A percentile compares a stretch with the other conserved stretches of the same genome.
phyloP scores from a whole-genome alignment of 352 stramenopile genomes.

The Phytophthora multivora region DNA sequence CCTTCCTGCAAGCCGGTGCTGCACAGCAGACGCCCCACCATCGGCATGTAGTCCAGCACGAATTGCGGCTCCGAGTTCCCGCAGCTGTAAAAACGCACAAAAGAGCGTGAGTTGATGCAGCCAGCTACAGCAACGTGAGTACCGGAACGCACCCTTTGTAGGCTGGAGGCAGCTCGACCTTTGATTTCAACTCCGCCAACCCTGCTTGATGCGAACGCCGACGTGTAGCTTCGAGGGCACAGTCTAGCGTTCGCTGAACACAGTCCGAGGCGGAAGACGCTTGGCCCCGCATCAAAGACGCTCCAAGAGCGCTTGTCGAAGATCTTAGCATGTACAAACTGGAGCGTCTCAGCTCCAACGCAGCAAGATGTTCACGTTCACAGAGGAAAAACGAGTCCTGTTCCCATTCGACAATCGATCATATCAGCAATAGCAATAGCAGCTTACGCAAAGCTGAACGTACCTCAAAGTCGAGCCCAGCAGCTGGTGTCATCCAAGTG shows the following conservation, averaged over 20 bases:
- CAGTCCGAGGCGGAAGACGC: constrained; percentile 29
- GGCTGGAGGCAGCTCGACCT: constrained; percentile 52
- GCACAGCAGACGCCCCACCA: constrained; percentile 60
- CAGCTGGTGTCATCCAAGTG: constrained; percentile 34
- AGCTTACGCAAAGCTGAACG: neutral
- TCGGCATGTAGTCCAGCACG: constrained; percentile 72
- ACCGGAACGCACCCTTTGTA: constrained; percentile 45
- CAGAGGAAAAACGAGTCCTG: constrained; percentile 36
- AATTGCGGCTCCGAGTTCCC: constrained; percentile 46
- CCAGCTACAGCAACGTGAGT: neutral
- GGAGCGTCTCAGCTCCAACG: constrained; percentile 31
- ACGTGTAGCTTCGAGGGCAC: constrained; percentile 26
- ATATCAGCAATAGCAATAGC: constrained; percentile 1
- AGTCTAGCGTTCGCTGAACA: constrained; percentile 40
- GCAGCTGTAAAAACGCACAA: constrained; percentile 31
- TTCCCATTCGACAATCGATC: constrained; percentile 1
- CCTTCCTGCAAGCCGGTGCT: constrained; percentile 59
- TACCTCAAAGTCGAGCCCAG: constrained; percentile 29
- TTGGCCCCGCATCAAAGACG: constrained; percentile 17
- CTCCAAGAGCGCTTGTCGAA: constrained; percentile 16
- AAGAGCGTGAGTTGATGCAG: constrained; percentile 12
- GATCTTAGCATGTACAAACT: constrained; percentile 32
- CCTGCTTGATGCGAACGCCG: constrained; percentile 23
- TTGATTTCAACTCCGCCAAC: constrained; percentile 46
- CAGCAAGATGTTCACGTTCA: constrained; percentile 29